Conservation (phyloP, 352 stramenopile genomes). For the Phytophthora podocarpi region DNA sequence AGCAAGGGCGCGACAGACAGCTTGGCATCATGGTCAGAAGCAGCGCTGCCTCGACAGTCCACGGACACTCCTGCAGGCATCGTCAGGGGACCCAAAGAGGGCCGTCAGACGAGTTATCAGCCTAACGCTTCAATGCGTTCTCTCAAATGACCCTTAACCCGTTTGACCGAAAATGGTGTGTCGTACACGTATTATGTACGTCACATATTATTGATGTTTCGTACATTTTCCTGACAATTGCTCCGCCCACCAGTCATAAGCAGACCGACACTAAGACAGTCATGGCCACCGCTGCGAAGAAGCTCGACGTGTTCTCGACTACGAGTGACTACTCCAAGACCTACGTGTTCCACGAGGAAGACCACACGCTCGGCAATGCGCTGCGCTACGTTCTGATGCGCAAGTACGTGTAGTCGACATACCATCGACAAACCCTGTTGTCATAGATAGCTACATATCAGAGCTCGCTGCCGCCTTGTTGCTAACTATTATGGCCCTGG, state of each 20-base stretch:
- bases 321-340: slow-evolving; percentile 87
- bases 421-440: background rate
- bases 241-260: slow-evolving; percentile 23
- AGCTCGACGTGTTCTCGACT: slow-evolving; percentile 83
- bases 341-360: slow-evolving; percentile 89
- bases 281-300: slow-evolving; percentile 54
- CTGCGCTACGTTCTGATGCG: slow-evolving; percentile 93
- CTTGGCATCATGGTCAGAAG: slow-evolving; percentile 1
- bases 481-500: background rate
- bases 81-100: slow-evolving; percentile 14
- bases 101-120: too few relatives aligned
- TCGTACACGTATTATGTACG: background rate
- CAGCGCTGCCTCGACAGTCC: slow-evolving; percentile 1
- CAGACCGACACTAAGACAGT: background rate
- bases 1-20: background rate
- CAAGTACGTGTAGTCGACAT: slow-evolving; percentile 58
- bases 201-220: background rate
- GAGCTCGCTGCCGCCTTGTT: background rate
- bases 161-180: background rate
- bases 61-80: slow-evolving; percentile 32
- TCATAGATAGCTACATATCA: background rate
- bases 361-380: slow-evolving; percentile 92
- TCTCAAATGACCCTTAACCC: background rate
- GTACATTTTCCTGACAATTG: background rate
- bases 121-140: too few relatives aligned